Base-by-base conservation (phyloP, 176 grass and related monocot genomes). In the Ensete ventricosum region DNA sequence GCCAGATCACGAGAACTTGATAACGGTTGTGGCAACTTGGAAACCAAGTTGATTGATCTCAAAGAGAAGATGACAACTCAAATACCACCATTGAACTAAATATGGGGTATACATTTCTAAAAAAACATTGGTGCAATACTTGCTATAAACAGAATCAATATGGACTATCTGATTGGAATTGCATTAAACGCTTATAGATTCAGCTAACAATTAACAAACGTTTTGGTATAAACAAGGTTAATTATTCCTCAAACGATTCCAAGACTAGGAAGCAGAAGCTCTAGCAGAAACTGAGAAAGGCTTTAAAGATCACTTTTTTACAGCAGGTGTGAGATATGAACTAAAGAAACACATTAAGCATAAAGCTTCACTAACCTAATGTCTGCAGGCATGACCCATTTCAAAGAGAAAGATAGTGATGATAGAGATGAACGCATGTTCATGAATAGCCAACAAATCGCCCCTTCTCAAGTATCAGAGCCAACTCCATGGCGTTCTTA, bases 401-500 rank as follows among this genome's bases (percentile, higher is more conserved):
- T 14, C 19, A 21, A 50, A 8, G 68, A 71, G 43, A 16, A 71
- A n/a, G 19, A 52, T 1, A 50, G 68, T 65, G 63, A 65, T 64
- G 16, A 17, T 6, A 20, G 49, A 71, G 14, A 14, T 9, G 10
- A 5, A 14, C 54, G 29, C 22, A 4, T 8, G 13, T 54, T 87
- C 85, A 87, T 64, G 64, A 59, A 29, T 75, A 75, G 53, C 23
- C 67, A 57, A 49, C 68, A 24, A 81, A 20, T 80, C 74, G 89
- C 8, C 77, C 72, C 52, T 87, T 87, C 84, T 98, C 66, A 9
- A 93, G 91, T 9, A 86, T 89, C 50, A 83, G 85, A 57, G 81
- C 88, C 69, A 98, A 77, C 52, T 81, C 88, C 21, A 83, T 79
- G 0, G 94, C 94, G 70, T 97, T 97, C 68, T 91, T 97, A 48